These are phyloP conservation scores for Alternaria sp. DNA, from an alignment of 2,329 filamentous ascomycete species.

Conservation along the genomic window DNA sequence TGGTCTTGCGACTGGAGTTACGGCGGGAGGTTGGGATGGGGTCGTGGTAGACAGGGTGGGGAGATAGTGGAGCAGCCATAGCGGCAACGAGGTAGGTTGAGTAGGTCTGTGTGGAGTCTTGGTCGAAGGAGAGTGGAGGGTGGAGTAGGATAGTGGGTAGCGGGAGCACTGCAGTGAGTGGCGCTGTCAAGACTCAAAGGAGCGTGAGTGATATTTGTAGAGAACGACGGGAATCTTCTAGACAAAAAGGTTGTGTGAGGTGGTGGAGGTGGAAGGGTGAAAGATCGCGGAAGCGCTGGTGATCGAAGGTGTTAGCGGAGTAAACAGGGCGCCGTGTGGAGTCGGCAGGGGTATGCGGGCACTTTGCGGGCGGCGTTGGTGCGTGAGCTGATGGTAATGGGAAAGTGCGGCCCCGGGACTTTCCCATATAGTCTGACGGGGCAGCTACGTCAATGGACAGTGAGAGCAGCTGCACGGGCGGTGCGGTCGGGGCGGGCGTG, in stretches of 20 bases:
- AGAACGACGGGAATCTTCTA: slow-evolving; percentile 20
- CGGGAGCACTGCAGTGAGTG: slow-evolving; percentile 3
- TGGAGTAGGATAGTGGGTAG: slow-evolving; percentile 1
- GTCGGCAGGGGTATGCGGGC: slow-evolving; percentile 23
- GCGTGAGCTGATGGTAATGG: slow-evolving; percentile 18
- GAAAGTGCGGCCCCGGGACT: slow-evolving; percentile 14
- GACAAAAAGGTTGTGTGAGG: slow-evolving; percentile 11
- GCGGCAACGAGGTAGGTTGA: slow-evolving; percentile 13
- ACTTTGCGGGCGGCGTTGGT: slow-evolving; percentile 8
- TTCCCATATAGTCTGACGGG: slow-evolving; percentile 32
- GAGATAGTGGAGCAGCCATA: slow-evolving; percentile 30
- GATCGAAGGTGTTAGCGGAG: slow-evolving; percentile 31
- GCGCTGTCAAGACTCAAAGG: slow-evolving; percentile 17
- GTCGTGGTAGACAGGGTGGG: slow-evolving; percentile 30
- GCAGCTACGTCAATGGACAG: slow-evolving; percentile 10
- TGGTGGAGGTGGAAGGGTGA: slow-evolving; percentile 14
- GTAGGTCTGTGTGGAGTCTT: slow-evolving; percentile 5
- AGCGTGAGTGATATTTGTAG: slow-evolving; percentile 29
- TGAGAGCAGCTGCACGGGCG: slow-evolving; percentile 1
- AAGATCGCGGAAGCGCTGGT: slow-evolving; percentile 31
- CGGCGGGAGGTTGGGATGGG: slow-evolving; percentile 29
- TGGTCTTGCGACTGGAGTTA: slow-evolving; percentile 37
- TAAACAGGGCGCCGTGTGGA: slow-evolving; percentile 35
- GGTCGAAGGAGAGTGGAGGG: slow-evolving; percentile 14
- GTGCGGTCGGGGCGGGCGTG: background rate